A percentile compares a stretch with the other conserved stretches of the same genome.
Conservation (phyloP, 192 early-diverging fungal genomes). For the Umbelopsis sp. region DNA sequence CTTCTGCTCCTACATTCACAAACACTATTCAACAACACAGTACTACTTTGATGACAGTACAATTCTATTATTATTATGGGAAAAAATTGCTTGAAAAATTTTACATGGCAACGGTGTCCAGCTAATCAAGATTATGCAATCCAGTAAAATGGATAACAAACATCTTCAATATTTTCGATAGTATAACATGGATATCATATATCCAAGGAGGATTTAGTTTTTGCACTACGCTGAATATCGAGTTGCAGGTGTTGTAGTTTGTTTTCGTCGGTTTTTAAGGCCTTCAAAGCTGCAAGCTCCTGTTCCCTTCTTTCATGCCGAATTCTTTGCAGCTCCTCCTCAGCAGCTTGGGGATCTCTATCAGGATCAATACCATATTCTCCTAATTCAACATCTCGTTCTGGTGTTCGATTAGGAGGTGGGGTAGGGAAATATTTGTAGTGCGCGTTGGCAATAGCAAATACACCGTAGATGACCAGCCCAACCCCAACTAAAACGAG, state of each 20-base stretch:
- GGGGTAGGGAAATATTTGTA: slow-evolving; percentile 44
- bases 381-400: background rate
- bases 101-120: no score
- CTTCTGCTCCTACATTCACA: no score
- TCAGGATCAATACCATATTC: background rate
- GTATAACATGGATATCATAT: background rate
- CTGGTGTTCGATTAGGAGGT: slow-evolving; percentile 19
- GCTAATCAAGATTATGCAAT: no score
- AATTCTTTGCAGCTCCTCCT: background rate
- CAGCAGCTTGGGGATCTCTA: slow-evolving; percentile 3
- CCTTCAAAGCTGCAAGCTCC: background rate
- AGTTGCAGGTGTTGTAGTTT: background rate
- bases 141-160: no score
- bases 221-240: background rate
- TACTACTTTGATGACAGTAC: no score
- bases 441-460: slow-evolving; percentile 35
- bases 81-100: no score
- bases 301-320: background rate
- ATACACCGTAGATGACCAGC: slow-evolving; percentile 36
- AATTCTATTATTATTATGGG: no score
- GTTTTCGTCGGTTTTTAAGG: background rate
- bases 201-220: background rate
- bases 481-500: slow-evolving; percentile 31
- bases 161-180: no score
- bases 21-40: no score